Evolutionary conservation across 169 alveolate genomes (phyloP).

Genomic region (Plasmodium berghei): DNA sequence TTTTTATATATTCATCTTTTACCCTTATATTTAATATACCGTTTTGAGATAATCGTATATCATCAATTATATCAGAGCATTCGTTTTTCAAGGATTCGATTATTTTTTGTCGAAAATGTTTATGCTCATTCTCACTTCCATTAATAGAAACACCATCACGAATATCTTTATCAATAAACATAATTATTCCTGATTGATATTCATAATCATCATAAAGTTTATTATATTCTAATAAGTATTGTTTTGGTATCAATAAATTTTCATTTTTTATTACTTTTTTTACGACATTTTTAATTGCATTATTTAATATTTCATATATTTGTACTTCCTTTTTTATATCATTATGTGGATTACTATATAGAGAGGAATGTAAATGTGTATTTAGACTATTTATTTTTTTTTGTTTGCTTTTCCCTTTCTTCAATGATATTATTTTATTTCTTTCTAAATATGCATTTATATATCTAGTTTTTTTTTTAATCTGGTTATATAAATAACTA

Average conservation of each 20-base stretch:
- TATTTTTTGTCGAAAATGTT: slow-evolving; percentile 3
- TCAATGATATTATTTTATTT: background rate
- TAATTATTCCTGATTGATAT: slow-evolving; percentile 48
- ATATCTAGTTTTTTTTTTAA: no score
- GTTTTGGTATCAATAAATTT: slow-evolving; percentile 28
- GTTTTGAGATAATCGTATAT: slow-evolving; percentile 7
- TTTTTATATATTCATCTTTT: slow-evolving; percentile 3
- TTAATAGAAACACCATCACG: background rate
- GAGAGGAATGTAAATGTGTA: no score
- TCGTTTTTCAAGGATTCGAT: background rate
- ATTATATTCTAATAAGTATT: slow-evolving; percentile 51
- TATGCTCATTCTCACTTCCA: background rate
- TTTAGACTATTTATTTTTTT: background rate
- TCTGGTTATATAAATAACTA: no score
- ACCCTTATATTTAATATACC: slow-evolving; percentile 38
- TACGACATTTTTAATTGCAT: slow-evolving; percentile 15
- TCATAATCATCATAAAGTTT: slow-evolving; percentile 38
- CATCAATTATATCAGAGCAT: slow-evolving; percentile 2
- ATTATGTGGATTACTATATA: background rate
- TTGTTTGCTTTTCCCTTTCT: background rate
- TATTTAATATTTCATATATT: slow-evolving; percentile 20
- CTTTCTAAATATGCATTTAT: no score
- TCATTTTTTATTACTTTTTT: slow-evolving; percentile 16
- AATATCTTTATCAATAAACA: slow-evolving; percentile 26
- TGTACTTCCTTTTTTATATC: slow-evolving; percentile 5